Evolutionary conservation across 2,329 filamentous ascomycete species (phyloP).

Genomic region (Ascochyta rabiei): DNA sequence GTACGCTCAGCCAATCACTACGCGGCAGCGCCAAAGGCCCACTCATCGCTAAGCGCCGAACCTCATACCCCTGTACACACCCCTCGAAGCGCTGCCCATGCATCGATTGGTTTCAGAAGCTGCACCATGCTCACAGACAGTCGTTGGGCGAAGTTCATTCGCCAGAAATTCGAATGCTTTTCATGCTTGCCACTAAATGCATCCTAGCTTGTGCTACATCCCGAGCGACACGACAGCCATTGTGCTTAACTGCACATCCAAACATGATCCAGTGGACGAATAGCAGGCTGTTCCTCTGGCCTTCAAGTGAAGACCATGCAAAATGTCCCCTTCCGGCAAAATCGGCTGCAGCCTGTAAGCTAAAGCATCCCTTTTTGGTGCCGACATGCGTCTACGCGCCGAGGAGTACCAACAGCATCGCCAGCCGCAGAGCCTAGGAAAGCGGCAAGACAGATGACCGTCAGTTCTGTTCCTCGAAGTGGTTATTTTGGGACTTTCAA

Average conservation of each 20-base stretch:
- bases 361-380: neutral
- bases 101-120: conserved; percentile 10
- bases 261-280: conserved; percentile 7
- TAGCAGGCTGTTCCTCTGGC: neutral
- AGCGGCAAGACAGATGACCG: conserved; percentile 32
- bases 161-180: neutral
- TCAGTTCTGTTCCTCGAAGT: conserved; percentile 15
- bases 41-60: conserved; percentile 14
- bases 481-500: conserved; percentile 27
- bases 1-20: conserved; percentile 1
- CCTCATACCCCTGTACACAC: conserved; percentile 1
- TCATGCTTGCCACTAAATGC: neutral
- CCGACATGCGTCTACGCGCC: conserved; percentile 37
- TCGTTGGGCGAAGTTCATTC: neutral
- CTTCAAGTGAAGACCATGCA: neutral
- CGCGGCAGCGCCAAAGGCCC: neutral
- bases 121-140: neutral
- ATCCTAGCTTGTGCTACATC: conserved; percentile 4
- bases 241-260: conserved; percentile 25
- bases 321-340: conserved; percentile 5
- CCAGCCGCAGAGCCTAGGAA: conserved; percentile 11
- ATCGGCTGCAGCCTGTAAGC: conserved; percentile 2
- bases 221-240: conserved; percentile 24
- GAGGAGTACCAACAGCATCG: conserved; percentile 14
- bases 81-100: conserved; percentile 17